Base-by-base conservation (phyloP, 2,329 filamentous ascomycete species). In the Macroventuria anomochaeta region DNA sequence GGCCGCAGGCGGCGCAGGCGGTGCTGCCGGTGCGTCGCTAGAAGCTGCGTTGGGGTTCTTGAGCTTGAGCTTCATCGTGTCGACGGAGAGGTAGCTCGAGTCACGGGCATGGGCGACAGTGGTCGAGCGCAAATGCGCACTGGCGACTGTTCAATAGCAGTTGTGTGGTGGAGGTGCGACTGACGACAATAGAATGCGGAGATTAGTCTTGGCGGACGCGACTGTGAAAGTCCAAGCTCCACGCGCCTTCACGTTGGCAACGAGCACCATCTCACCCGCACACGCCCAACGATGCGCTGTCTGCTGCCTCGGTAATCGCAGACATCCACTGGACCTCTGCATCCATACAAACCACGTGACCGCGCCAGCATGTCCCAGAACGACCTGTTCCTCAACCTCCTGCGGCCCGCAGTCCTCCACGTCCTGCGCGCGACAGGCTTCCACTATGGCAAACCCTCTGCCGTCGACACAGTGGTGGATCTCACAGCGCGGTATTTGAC, bases 361-460 rank as follows among this genome's bases (percentile, higher is more conserved):
- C 25, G 36, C 57, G 61, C 61, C 59, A 68, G 54, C 64, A 75
- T 75, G 72, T 75, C 72, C 59, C 60, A 68, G 31, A 63, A 72
- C 69, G 72, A 74, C 53, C 79, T 89, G 41, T 84, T 88, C 77
- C 88, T 91, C 75, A 88, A 90, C 56, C 87, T 96, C 59, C 83
- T 97, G 52, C 91, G 92, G 34, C 93, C 93, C 2, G 88, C 88
- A 40, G 85, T 97, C 56, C 85, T 97, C 53, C 92, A 97, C 76
- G 93, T 96, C 67, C 86, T 97, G 44, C 91, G 93, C 69, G 91
- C 93, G 25, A 88, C 91, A 20, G 93, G 93, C 71, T 97, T 96
- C 78, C 90, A 96, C 73, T 83, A 88, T 34, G 90, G 91, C 43
- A 87, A 87, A 48, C 88, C 91, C 2, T 88, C 88, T 3, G 92